Base-by-base conservation (phyloP, 495 filamentous ascomycete species). In the Bacidia rubella region DNA sequence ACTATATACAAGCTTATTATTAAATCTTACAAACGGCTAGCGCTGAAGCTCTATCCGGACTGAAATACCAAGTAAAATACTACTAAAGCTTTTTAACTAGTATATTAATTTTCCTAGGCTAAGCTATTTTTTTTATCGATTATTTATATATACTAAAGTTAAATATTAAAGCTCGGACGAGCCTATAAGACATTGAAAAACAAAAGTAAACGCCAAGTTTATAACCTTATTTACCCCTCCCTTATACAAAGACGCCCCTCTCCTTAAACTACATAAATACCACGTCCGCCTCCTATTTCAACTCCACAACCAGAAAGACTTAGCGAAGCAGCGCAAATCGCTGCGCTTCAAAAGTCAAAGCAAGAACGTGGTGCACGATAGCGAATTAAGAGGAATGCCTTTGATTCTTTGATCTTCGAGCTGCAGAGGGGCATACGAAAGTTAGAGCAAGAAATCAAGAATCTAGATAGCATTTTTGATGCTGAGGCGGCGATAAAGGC, bases 1-100 rank as follows among this genome's bases (percentile, higher is more conserved):
- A n/a, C 32, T 39, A 39, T 39, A 39, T n/a, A n/a, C 32, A n/a
- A 39, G 32, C 32, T 39, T 39, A 39, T 39, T n/a, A 39, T 39
- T n/a, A 39, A 39, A 39, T 39, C 32, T 39, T 39, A 67, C 47
- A 60, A 42, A 59, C 53, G 56, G 26, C 60, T 67, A 43, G 65
- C 65, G 43, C 47, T 64, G 23, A 55, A 63, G 50, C 63, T 61
- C 51, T 63, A 67, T 58, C 63, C 63, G 25, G 65, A 67, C 52
- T 49, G 60, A 23, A 67, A 65, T 54, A 23, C 24, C 32, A 51
- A 51, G 49, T 52, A 60, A 38, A 54, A 64, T 56, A 49, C 65
- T 54, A 67, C 65, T 22, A 56, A 54, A 57, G 57, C 61, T 52
- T 67, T 67, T 59, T 63, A 67, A 52, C 49, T 55, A 32, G 65